Base-by-base conservation (phyloP, 163 green algal genomes). In the Picocystis sp. region DNA sequence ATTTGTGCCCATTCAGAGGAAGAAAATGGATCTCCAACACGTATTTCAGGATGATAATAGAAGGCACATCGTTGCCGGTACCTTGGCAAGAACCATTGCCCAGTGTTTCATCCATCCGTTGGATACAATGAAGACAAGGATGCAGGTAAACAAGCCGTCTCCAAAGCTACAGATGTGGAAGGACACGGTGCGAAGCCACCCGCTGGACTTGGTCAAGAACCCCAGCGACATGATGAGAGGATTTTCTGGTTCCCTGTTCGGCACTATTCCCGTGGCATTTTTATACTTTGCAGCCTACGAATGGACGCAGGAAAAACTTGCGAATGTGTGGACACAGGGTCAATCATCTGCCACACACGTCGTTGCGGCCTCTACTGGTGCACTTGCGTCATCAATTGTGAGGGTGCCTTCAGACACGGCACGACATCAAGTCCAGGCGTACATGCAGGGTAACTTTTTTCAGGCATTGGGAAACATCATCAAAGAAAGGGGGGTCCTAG, bases 61-160 rank as follows among this genome's bases (percentile, higher is more conserved):
- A 19, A 19, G 17, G 17, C 46, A 13, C 46, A 21, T 13, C 13
- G 21, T 53, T 15, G 14, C 13, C 50, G 43, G 13, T 57, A 13
- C 13, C 57, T 13, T 57, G 12, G 56, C 50, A 13, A 12, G 17
- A 17, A 17, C 11, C 21, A 15, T 17, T 22, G 11, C 14, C 10
- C 56, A 68, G 60, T 59, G 66, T 17, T 60, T 77, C 29, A 70
- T 83, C 21, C 79, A 86, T 52, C 79, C 79, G 12, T 59, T 85
- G n/a, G 78, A 87, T 64, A 89, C 79, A 14, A 58, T 87, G 34
- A 87, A 87, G 61, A 87, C 79, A 0, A 52, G 79, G 1, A 41
- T 87, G 56, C 78, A 86, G 69, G 71, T 83, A 46, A 57, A 61
- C 48, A 47, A 70, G 33, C 66, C 69, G 14, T 52, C 67, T 11